These are phyloP conservation scores for Mycena amicta DNA, from an alignment of 768 basidiomycete species.

Conservation along the genomic window DNA sequence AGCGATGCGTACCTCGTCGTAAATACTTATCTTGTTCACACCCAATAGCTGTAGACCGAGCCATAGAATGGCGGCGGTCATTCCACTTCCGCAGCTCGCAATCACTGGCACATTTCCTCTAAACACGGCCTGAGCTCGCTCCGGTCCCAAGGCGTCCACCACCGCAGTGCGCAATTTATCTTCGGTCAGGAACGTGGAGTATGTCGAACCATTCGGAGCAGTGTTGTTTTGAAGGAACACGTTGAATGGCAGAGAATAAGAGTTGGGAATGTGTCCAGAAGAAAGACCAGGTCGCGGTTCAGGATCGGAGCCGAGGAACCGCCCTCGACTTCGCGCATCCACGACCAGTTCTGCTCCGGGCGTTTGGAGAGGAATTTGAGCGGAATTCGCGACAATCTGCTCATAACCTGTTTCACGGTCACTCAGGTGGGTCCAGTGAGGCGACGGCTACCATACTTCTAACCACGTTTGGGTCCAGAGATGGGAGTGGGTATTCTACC, in stretches of 20 bases:
- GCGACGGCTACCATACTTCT: constrained; percentile 44
- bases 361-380: constrained; percentile 44
- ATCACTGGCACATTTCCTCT: constrained; percentile 63
- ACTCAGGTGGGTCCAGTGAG: constrained; percentile 10
- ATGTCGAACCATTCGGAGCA: constrained; percentile 46
- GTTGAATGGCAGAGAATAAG: constrained; percentile 83
- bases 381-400: constrained; percentile 75
- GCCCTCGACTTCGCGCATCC: constrained; percentile 86
- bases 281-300: constrained; percentile 89
- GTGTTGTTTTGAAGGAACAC: constrained; percentile 57
- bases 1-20: constrained; percentile 82
- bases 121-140: constrained; percentile 57
- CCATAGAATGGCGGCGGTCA: constrained; percentile 97
- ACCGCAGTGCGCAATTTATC: constrained; percentile 63
- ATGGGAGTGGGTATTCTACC: constrained; percentile 54
- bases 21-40: constrained; percentile 66
- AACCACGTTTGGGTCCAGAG: constrained; percentile 51
- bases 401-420: constrained; percentile 62
- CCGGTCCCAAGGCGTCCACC: constrained; percentile 61
- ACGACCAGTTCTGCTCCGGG: constrained; percentile 68
- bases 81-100: constrained; percentile 91
- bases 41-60: constrained; percentile 80
- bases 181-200: constrained; percentile 60
- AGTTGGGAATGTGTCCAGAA: constrained; percentile 91
- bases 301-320: constrained; percentile 78